phyloP scores from a whole-genome alignment of 345 rosid species.

The Xanthoceras sorbifolium region DNA sequence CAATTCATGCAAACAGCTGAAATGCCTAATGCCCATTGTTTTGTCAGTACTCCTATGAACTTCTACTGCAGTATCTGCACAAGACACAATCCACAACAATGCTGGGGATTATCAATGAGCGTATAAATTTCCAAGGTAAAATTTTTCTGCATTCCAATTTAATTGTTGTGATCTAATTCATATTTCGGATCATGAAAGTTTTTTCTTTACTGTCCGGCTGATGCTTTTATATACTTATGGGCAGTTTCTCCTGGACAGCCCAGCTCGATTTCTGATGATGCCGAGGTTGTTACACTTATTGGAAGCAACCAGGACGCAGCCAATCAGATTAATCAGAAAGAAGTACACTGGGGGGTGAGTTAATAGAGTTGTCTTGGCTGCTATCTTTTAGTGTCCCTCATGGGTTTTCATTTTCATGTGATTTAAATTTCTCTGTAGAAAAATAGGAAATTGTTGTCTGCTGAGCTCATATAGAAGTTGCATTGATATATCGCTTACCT shows the following conservation, averaged over 20 bases:
- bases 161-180: background rate
- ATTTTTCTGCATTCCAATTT: conserved; percentile 14
- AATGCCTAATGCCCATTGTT: conserved; percentile 11
- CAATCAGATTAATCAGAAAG: conserved; percentile 74
- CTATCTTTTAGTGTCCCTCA: background rate
- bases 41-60: conserved; percentile 89
- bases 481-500: background rate
- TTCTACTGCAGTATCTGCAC: conserved; percentile 85
- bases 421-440: background rate
- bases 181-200: background rate
- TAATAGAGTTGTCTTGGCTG: background rate
- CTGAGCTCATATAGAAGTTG: conserved; percentile 1
- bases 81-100: conserved; percentile 73
- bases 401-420: background rate
- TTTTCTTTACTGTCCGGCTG: conserved; percentile 4
- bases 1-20: conserved; percentile 20
- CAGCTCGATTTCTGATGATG: conserved; percentile 73
- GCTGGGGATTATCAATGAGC: conserved; percentile 90
- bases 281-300: conserved; percentile 72
- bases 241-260: conserved; percentile 97
- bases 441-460: background rate
- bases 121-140: conserved; percentile 84
- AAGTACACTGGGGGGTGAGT: conserved; percentile 91
- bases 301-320: conserved; percentile 76
- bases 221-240: conserved; percentile 23